Evolutionary conservation across 805 yeast species (phyloP).

Genomic region (Starmerella apis): DNA sequence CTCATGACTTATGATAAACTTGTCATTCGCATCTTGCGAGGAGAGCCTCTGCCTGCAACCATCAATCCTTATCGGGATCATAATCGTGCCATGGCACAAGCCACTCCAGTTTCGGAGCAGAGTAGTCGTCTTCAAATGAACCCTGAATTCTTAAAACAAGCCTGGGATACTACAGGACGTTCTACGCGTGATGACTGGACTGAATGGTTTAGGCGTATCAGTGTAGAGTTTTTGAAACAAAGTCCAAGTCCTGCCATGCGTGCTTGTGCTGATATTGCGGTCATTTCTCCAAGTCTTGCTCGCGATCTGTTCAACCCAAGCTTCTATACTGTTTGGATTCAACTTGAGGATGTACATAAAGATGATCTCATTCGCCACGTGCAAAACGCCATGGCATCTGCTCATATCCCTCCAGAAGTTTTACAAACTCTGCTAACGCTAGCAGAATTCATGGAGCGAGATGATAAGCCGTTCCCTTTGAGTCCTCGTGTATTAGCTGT

Average conservation of each 20-base stretch:
- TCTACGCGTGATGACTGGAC: constrained; percentile 95
- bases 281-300: constrained; percentile 77
- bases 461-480: constrained; percentile 85
- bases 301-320: constrained; percentile 81
- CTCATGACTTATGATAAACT: constrained; percentile 60
- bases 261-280: constrained; percentile 84
- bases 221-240: constrained; percentile 76
- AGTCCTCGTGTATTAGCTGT: constrained; percentile 82
- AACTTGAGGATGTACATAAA: constrained; percentile 75
- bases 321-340: constrained; percentile 93
- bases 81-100: constrained; percentile 36
- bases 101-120: constrained; percentile 47
- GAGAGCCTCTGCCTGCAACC: constrained; percentile 77
- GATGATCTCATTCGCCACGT: constrained; percentile 79
- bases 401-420: constrained; percentile 91
- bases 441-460: constrained; percentile 96
- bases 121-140: constrained; percentile 66
- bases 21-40: constrained; percentile 63
- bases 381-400: constrained; percentile 77
- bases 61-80: constrained; percentile 40
- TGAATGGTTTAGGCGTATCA: constrained; percentile 85
- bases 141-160: constrained; percentile 53
- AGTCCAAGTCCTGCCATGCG: constrained; percentile 90
- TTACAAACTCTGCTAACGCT: constrained; percentile 78
- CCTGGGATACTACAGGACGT: constrained; percentile 87